These are phyloP conservation scores for Colletotrichum brevisporum DNA, from an alignment of 2,329 filamentous ascomycete genomes.

Conservation along the genomic window DNA sequence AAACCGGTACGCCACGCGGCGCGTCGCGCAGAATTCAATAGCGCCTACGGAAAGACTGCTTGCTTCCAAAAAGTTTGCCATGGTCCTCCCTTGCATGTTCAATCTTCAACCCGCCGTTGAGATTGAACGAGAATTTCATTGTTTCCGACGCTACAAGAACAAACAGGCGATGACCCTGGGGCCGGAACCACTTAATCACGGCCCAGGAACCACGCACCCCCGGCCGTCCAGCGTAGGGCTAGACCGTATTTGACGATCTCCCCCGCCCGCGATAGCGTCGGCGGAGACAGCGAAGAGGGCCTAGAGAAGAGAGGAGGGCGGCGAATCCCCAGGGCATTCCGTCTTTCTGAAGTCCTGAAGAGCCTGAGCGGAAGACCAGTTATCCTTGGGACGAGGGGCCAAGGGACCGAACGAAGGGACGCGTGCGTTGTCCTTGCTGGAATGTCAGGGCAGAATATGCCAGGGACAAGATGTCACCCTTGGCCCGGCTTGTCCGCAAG, in stretches of 20 bases:
- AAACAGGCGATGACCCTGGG: slow-evolving; percentile 15
- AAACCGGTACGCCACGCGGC: neutral
- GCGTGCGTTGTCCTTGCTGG: slow-evolving; percentile 14
- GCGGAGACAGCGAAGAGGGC: neutral
- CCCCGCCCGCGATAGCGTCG: slow-evolving; percentile 26
- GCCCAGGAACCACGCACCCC: slow-evolving; percentile 6
- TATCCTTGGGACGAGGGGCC: neutral
- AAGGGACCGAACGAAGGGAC: neutral
- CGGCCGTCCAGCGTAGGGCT: slow-evolving; percentile 9
- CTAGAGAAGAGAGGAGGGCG: no score
- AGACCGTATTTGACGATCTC: slow-evolving; percentile 29
- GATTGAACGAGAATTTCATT: slow-evolving; percentile 8
- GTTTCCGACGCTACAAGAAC: neutral
- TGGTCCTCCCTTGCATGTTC: slow-evolving; percentile 20
- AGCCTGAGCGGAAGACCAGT: no score
- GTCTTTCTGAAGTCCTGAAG: no score
- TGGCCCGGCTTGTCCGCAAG: neutral
- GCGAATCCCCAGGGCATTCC: no score
- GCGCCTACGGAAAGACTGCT: neutral
- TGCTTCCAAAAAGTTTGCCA: neutral
- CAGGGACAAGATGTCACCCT: slow-evolving; percentile 2
- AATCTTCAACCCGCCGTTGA: neutral
- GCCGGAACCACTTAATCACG: no score
- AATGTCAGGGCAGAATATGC: slow-evolving; percentile 13
- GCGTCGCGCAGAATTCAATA: slow-evolving; percentile 27